A percentile compares a stretch with the other conserved stretches of the same genome.
These are phyloP conservation scores for Torulaspora quercuum DNA, from an alignment of 805 yeast species.

Conservation along the genomic window DNA sequence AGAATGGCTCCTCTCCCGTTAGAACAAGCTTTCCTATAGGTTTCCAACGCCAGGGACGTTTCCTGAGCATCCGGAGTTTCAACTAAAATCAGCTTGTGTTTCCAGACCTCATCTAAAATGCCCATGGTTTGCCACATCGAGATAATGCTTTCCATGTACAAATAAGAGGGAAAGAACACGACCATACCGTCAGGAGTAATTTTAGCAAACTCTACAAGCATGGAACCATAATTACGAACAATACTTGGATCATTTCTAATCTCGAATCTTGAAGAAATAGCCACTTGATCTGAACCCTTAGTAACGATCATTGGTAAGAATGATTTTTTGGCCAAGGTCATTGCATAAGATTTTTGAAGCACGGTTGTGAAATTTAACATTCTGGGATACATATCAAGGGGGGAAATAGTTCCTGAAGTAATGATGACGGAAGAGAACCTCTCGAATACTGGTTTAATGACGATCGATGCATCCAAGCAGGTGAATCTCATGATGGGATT, in stretches of 20 bases:
- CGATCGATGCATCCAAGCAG: constrained; percentile 95
- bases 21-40: constrained; percentile 92
- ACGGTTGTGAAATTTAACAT: constrained; percentile 94
- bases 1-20: constrained; percentile 97
- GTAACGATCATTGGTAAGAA: constrained; percentile 95
- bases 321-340: constrained; percentile 89
- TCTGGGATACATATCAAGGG: constrained; percentile 96
- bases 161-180: constrained; percentile 93
- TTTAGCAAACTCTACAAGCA: constrained; percentile 87
- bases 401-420: constrained; percentile 97
- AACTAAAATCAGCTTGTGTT: constrained; percentile 87
- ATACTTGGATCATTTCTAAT: constrained; percentile 97
- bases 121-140: constrained; percentile 99
- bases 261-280: constrained; percentile 93
- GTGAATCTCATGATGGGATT: constrained; percentile 92
- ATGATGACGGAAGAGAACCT: constrained; percentile 87
- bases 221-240: constrained; percentile 92
- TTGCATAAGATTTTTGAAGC: constrained; percentile 88
- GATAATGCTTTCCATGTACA: constrained; percentile 96
- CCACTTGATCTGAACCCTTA: constrained; percentile 96
- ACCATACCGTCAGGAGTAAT: constrained; percentile 98
- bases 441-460: constrained; percentile 95
- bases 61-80: constrained; percentile 99
- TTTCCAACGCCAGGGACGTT: constrained; percentile 90
- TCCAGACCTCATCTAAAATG: constrained; percentile 96